A percentile compares a stretch with the other conserved stretches of the same genome.
phyloP scores from a whole-genome alignment of 2,329 filamentous ascomycete genomes.

The Pseudocercospora eumusae region DNA sequence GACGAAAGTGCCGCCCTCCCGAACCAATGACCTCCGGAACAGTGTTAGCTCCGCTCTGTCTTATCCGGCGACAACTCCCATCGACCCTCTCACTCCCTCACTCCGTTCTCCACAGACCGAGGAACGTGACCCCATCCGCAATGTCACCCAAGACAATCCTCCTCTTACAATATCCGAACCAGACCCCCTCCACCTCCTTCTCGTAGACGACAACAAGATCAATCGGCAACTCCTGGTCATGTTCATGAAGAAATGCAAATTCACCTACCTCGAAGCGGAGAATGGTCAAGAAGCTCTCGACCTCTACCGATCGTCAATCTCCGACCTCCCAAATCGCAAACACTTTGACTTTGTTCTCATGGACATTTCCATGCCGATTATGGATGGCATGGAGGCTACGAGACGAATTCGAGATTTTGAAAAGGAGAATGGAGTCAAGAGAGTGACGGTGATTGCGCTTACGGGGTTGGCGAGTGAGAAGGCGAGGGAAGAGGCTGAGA shows the following conservation, averaged over 20 bases:
- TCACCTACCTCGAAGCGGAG: constrained; percentile 45
- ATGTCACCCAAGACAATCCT: not conserved
- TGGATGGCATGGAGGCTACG: constrained; percentile 40
- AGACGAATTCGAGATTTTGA: constrained; percentile 37
- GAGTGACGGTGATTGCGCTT: constrained; percentile 31
- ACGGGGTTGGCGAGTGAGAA: constrained; percentile 36
- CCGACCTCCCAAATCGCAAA: not conserved
- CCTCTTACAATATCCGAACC: not conserved
- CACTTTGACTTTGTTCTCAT: constrained; percentile 49
- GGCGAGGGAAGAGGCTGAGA: constrained; percentile 34
- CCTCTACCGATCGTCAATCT: constrained; percentile 11
- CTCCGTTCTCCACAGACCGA: constrained; percentile 15
- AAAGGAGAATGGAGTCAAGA: constrained; percentile 20
- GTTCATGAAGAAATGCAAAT: constrained; percentile 38
- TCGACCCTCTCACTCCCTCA: constrained; percentile 26
- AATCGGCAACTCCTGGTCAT: constrained; percentile 36
- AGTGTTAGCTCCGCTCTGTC: constrained; percentile 19
- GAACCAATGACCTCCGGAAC: constrained; percentile 9
- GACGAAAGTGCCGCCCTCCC: not conserved
- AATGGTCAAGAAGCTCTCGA: constrained; percentile 53
- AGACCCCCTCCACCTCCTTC: constrained; percentile 27
- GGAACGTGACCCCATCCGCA: not conserved
- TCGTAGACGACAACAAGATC: constrained; percentile 41
- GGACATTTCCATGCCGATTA: constrained; percentile 45
- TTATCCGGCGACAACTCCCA: constrained; percentile 10